Evolutionary conservation across 2,329 filamentous ascomycete genomes (phyloP), one percentile per base, ranked within the genome.

Genomic region (Nannizziopsis arthrosporioides): DNA sequence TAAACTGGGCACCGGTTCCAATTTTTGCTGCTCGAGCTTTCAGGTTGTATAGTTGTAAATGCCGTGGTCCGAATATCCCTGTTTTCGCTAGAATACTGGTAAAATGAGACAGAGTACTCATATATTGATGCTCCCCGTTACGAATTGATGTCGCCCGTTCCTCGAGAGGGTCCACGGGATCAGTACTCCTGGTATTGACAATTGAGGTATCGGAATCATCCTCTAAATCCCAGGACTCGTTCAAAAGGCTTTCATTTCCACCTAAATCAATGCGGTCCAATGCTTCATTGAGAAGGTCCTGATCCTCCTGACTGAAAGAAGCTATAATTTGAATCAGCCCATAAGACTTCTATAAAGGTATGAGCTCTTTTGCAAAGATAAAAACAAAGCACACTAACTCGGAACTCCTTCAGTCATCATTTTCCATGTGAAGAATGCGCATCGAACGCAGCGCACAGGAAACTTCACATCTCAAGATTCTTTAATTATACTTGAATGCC

Each of bases 91-190:
- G 56, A 22, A 61, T 59, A 5, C 52, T 49, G 4, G 57, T 57
- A 43, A 61, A 61, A 11, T 61, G 54, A 3, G 59, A 57, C 8
- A 60, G 39, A 10, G 53, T 58, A 47, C 55, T 61, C 36, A 61
- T 48, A 32, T 54, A 37, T 10, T 56, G 52, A 19, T 52, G 48
- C n/a, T 56, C 54, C 3, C 57, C 57, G 47, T 61, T 61, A 8
- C 59, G 55, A n/a, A 54, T 57, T 1, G 56, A 53, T 3, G 59
- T 61, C 9, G 57, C 54, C 12, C 44, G 53, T 6, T 54, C 55
- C 34, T 57, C 58, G 15, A 61, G 41, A 11, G 54, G 54, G 36
- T 61, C 55, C 12, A 53, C 19, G 1, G 17, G 5, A 32, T 10
- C 14, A 8, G 36, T 44, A 35, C 32, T 39, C 36, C 18, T 38